Base-by-base conservation (phyloP, 352 stramenopile species). In the Phytophthora idaei region DNA sequence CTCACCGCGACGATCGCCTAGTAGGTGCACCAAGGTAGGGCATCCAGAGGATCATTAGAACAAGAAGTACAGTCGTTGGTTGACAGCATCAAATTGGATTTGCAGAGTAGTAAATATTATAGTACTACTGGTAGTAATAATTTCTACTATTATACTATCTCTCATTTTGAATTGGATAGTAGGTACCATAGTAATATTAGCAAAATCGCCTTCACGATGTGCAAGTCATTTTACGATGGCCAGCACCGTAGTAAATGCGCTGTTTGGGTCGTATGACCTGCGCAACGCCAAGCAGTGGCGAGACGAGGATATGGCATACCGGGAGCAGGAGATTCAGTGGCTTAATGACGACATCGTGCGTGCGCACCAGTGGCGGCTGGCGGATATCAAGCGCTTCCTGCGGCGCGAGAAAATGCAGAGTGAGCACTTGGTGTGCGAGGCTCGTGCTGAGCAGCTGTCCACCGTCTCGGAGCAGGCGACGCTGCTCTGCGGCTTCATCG, bases 211-310 rank as follows among this genome's bases (percentile, higher is more conserved):
- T 5, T 53, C 29, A 39, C 28, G 47, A 53, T 42, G 36, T 12
- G 12, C 14, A 37, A 53, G 15, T 15, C 34, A 27, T 8, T 12
- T 25, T 21, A 37, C 6, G 15, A 87, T 89, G 81, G 76, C 77
- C 29, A 74, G 71, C 41, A 76, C 47, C 41, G 80, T 92, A 11
- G 80, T 92, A 60, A 85, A 67, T 56, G 84, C 85, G 27, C 65
- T 93, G 36, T 92, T 93, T 63, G 85, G 85, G 60, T 91, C 85
- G 7, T 93, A 93, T 62, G 83, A 93, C 63, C 73, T 93, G 46
- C 73, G 76, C 54, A 89, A 83, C 54, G 80, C 85, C 50, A 90
- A 92, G 69, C 80, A 90, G 51, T 93, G 85, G 85, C 77, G 85
- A 25, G 73, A 89, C 54, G 85, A 94, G 52, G 83, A 92, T 70